A percentile compares a stretch with the other conserved stretches of the same genome.
Evolutionary conservation across 2,329 filamentous ascomycete species (phyloP).

Genomic region (Purpureocillium takamizusanense): DNA sequence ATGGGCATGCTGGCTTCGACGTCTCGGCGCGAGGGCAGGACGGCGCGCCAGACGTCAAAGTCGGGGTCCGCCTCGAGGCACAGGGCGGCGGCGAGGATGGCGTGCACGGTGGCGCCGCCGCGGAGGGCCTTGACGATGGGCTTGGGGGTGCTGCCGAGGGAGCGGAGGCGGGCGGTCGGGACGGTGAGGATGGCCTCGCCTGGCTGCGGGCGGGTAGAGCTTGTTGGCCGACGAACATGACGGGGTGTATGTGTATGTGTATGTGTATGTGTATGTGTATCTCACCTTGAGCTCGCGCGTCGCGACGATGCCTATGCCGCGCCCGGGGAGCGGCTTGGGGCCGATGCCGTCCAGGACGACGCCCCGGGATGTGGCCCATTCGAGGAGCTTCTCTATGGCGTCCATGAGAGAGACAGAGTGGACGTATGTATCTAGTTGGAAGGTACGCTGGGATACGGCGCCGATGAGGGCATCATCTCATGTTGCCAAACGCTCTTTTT

Average conservation of each 20-base stretch:
- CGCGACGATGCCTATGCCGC: slow-evolving; percentile 72
- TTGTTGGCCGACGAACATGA: no score
- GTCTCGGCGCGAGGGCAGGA: slow-evolving; percentile 56
- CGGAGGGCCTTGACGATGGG: slow-evolving; percentile 42
- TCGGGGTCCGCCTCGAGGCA: slow-evolving; percentile 40
- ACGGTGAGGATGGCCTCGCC: slow-evolving; percentile 54
- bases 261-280: no score
- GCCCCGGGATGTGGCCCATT: slow-evolving; percentile 59
- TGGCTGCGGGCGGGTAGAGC: slow-evolving; percentile 15
- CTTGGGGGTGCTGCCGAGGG: slow-evolving; percentile 49
- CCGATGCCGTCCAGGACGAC: slow-evolving; percentile 59
- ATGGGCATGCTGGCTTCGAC: slow-evolving; percentile 40
- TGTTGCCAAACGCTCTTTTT: no score
- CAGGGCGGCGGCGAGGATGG: slow-evolving; percentile 61
- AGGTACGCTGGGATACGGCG: no score
- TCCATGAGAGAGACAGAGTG: no score
- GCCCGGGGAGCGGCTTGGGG: slow-evolving; percentile 57
- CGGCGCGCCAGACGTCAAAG: slow-evolving; percentile 51
- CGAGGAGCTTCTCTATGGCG: slow-evolving; percentile 42
- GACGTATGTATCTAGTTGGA: no score
- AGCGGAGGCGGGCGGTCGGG: slow-evolving; percentile 54
- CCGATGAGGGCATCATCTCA: no score
- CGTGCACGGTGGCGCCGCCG: slow-evolving; percentile 52
- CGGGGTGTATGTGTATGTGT: neutral
- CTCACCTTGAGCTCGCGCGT: slow-evolving; percentile 55